These are phyloP conservation scores for Cladosporium sp. DNA, from an alignment of 2,329 filamentous ascomycete genomes.

Conservation along the genomic window DNA sequence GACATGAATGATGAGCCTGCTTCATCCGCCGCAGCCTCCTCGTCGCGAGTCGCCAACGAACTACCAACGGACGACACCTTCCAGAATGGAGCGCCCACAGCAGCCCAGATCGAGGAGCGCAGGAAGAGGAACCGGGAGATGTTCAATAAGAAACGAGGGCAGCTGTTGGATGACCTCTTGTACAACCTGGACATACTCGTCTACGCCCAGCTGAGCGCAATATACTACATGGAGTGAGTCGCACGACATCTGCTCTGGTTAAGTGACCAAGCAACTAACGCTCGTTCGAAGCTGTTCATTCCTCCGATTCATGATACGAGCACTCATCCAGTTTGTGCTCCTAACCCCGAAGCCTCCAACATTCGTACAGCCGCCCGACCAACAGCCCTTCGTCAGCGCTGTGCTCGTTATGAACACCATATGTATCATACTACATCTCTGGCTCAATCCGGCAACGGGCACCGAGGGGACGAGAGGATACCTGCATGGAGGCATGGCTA, in stretches of 20 bases:
- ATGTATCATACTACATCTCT: constrained; percentile 50
- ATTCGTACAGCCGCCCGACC: constrained; percentile 43
- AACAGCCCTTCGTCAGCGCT: constrained; percentile 46
- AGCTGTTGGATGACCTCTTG: constrained; percentile 50
- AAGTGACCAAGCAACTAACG: not conserved
- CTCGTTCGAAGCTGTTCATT: constrained; percentile 46
- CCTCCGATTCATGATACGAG: constrained; percentile 50
- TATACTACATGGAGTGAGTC: constrained; percentile 59
- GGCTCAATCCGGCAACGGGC: constrained; percentile 35
- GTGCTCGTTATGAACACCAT: constrained; percentile 50
- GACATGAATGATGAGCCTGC: constrained; percentile 34
- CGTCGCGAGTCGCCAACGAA: constrained; percentile 12
- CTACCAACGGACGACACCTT: constrained; percentile 9
- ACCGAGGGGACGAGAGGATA: constrained; percentile 47
- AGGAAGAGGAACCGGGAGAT: constrained; percentile 28
- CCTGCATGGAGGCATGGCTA: constrained; percentile 55
- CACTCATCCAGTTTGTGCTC: constrained; percentile 50
- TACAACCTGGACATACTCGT: constrained; percentile 53
- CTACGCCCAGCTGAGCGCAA: constrained; percentile 54
- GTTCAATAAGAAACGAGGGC: constrained; percentile 37
- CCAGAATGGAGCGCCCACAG: constrained; percentile 15
- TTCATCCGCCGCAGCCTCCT: constrained; percentile 23
- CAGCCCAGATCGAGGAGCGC: constrained; percentile 19
- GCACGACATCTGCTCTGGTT: not conserved
- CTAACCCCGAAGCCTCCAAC: constrained; percentile 54